A percentile compares a stretch with the other conserved stretches of the same genome.
Conservation (phyloP, 2,329 filamentous ascomycete species). For the Trichoderma brevicompactum region DNA sequence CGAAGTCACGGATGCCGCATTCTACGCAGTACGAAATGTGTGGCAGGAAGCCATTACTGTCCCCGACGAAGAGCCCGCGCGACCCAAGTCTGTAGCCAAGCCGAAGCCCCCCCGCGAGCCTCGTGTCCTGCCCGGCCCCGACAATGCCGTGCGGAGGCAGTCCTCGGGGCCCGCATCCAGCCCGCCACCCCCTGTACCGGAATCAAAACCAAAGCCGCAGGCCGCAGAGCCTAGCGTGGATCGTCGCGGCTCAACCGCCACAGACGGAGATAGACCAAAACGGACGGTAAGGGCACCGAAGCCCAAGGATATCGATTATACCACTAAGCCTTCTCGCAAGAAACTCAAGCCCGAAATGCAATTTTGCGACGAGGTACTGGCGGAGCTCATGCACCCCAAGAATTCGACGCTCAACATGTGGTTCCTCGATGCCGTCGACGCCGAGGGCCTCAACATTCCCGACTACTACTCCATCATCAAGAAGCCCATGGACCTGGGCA, state of each 20-base stretch:
- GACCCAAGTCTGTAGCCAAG: slow-evolving; percentile 56
- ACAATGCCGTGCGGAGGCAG: slow-evolving; percentile 36
- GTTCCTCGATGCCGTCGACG: slow-evolving; percentile 86
- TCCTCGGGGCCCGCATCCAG: slow-evolving; percentile 40
- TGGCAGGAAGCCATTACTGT: slow-evolving; percentile 52
- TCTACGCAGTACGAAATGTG: slow-evolving; percentile 60
- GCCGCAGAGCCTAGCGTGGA: slow-evolving; percentile 35
- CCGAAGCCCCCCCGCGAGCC: slow-evolving; percentile 45
- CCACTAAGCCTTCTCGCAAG: slow-evolving; percentile 75
- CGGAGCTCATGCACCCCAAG: slow-evolving; percentile 76
- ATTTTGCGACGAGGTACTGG: slow-evolving; percentile 83
- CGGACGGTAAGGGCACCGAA: slow-evolving; percentile 92
- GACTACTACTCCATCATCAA: slow-evolving; percentile 93
- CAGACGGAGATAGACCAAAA: slow-evolving; percentile 81
- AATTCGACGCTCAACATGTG: slow-evolving; percentile 69
- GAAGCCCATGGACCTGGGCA: slow-evolving; percentile 92
- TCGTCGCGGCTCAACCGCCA: slow-evolving; percentile 73
- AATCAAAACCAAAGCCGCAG: slow-evolving; percentile 31
- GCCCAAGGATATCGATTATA: slow-evolving; percentile 88
- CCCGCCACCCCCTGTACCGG: slow-evolving; percentile 36
- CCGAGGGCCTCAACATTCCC: slow-evolving; percentile 90
- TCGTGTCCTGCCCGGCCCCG: slow-evolving; percentile 34
- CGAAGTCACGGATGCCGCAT: slow-evolving; percentile 65
- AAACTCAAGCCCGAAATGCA: slow-evolving; percentile 87
- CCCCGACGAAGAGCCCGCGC: slow-evolving; percentile 59